Percentiles rank a stretch among this genome's conserved stretches.
Conservation (phyloP, 2,329 filamentous ascomycete genomes). For the Talaromyces sp. region DNA sequence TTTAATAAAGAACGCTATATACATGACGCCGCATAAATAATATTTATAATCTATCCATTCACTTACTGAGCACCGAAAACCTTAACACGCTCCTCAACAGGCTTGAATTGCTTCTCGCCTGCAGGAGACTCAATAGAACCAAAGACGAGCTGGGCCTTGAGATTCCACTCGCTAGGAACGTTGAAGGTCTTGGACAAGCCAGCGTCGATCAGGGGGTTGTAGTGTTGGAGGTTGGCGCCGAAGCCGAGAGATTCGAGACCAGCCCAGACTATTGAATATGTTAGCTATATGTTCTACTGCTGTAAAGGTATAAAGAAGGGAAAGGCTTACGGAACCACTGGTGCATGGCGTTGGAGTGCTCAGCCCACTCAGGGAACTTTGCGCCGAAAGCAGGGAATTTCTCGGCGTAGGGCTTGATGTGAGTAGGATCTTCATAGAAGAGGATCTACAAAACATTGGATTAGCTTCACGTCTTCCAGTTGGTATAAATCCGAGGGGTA, state of each 20-base stretch:
- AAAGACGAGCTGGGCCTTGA: conserved; percentile 83
- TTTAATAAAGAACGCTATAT: conserved; percentile 8
- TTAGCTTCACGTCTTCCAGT: too few relatives aligned
- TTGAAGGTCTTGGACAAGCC: conserved; percentile 69
- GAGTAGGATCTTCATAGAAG: conserved; percentile 78
- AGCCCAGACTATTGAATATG: conserved; percentile 62
- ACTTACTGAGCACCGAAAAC: conserved; percentile 31
- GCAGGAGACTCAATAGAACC: conserved; percentile 58
- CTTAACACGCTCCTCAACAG: conserved; percentile 67
- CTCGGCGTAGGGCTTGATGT: conserved; percentile 64
- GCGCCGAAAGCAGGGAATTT: conserved; percentile 73
- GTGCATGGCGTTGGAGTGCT: conserved; percentile 77
- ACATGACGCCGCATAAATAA: background rate
- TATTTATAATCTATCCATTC: background rate
- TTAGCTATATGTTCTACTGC: background rate
- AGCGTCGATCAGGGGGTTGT: conserved; percentile 80
- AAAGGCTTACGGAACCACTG: conserved; percentile 61
- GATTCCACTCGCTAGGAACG: conserved; percentile 69
- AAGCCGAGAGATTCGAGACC: conserved; percentile 80
- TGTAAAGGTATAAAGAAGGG: background rate
- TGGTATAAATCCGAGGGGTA: too few relatives aligned
- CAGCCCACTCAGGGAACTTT: conserved; percentile 73
- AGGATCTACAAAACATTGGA: conserved; percentile 52
- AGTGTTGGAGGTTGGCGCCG: conserved; percentile 88
- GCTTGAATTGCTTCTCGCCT: conserved; percentile 63